These are phyloP conservation scores for Actinomortierella ambigua DNA, from an alignment of 371 early-diverging fungal species.

Conservation along the genomic window DNA sequence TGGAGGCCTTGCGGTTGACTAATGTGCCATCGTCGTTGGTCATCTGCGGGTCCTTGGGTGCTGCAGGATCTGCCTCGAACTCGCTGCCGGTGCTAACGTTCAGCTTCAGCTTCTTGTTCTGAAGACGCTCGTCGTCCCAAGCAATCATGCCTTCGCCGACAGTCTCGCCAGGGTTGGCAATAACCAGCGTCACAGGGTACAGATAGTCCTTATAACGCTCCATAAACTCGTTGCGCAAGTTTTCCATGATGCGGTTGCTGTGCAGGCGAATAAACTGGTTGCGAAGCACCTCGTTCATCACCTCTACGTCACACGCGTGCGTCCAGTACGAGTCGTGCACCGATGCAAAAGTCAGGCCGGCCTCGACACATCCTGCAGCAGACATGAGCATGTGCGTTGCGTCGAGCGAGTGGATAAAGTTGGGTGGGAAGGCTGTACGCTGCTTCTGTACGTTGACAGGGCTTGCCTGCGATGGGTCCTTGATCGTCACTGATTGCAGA, in stretches of 20 bases:
- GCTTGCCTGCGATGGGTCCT: slow-evolving; percentile 70
- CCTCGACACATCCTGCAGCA: slow-evolving; percentile 83
- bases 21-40: background rate
- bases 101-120: slow-evolving; percentile 18
- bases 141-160: slow-evolving; percentile 41
- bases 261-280: slow-evolving; percentile 93
- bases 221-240: slow-evolving; percentile 83
- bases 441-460: slow-evolving; percentile 94
- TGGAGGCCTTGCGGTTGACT: slow-evolving; percentile 3
- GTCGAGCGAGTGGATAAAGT: slow-evolving; percentile 97
- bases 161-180: slow-evolving; percentile 37
- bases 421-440: slow-evolving; percentile 97
- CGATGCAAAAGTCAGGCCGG: slow-evolving; percentile 87
- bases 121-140: slow-evolving; percentile 26
- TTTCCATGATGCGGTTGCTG: slow-evolving; percentile 82
- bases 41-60: slow-evolving; percentile 17
- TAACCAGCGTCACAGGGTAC: slow-evolving; percentile 61
- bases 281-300: slow-evolving; percentile 85
- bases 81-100: slow-evolving; percentile 11
- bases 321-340: slow-evolving; percentile 99
- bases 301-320: slow-evolving; percentile 91
- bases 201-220: slow-evolving; percentile 80
- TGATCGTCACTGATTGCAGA: slow-evolving; percentile 81
- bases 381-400: slow-evolving; percentile 98
- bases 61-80: slow-evolving; percentile 24